phyloP scores from a whole-genome alignment of 1,139 yeast species.

The Pichia inconspicua region DNA sequence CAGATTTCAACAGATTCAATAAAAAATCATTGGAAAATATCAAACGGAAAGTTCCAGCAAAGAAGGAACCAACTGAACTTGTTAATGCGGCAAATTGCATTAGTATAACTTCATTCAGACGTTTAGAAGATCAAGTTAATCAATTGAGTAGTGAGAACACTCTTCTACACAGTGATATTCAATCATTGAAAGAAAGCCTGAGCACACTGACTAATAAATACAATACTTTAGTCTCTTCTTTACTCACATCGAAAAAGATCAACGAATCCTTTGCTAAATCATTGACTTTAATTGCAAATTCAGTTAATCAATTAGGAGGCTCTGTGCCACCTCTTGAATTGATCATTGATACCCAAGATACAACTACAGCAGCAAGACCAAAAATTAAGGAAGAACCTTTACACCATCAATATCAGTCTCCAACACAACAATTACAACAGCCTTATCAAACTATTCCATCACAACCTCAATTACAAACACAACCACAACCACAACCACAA shows the following conservation, averaged over 20 bases:
- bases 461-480: neutral
- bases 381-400: slow-evolving; percentile 4
- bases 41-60: slow-evolving; percentile 67
- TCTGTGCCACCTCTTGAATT: slow-evolving; percentile 58
- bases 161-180: slow-evolving; percentile 13
- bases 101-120: slow-evolving; percentile 20
- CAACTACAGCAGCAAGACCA: neutral
- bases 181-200: slow-evolving; percentile 13
- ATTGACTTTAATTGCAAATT: slow-evolving; percentile 40
- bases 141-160: slow-evolving; percentile 22
- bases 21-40: slow-evolving; percentile 67
- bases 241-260: slow-evolving; percentile 46
- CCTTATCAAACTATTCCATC: neutral
- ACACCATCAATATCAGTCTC: neutral
- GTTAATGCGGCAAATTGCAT: slow-evolving; percentile 13
- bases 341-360: slow-evolving; percentile 11
- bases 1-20: slow-evolving; percentile 71
- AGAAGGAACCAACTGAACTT: slow-evolving; percentile 18
- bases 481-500: slow-evolving; percentile 5
- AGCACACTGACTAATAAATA: slow-evolving; percentile 34
- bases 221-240: slow-evolving; percentile 54
- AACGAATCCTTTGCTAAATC: slow-evolving; percentile 52
- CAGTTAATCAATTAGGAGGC: slow-evolving; percentile 51
- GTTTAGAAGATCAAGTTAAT: slow-evolving; percentile 21
- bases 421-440: neutral